Evolutionary conservation across 371 early-diverging fungal genomes (phyloP), one percentile per base, ranked within the genome.

Genomic region (Mucor indicus): DNA sequence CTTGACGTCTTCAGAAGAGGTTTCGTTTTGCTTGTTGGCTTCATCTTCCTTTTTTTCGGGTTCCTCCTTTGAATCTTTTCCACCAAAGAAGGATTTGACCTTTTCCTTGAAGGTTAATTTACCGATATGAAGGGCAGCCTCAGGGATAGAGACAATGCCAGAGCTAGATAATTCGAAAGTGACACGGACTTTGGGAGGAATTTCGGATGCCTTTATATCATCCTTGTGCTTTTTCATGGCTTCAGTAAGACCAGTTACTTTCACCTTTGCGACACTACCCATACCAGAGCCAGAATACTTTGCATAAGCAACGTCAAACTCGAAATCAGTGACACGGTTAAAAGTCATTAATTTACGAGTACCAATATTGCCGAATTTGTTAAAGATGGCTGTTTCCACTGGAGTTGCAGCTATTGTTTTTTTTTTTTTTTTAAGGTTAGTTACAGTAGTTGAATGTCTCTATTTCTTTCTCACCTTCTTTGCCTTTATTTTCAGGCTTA

Each of bases 311-410:
- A 93, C 64, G 41, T 77, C 77, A 53, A 93, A 86, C 4, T 78
- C 77, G 61, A 95, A 89, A 58, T 97, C 95, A 1, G 82, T 73
- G 11, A 58, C 58, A 23, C 93, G 85, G 60, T 88, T 86, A 60
- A 92, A 89, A 47, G 77, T 84, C 79, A 97, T 84, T 46, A 89
- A 73, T 55, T 93, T 94, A 40, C 89, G 89, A 3, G 85, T 77
- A 4, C 87, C 90, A 37, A 92, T 68, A 1, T 77, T 57, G 4
- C 85, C 77, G 35, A 80, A 85, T 23, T 83, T 80, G 36, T 60
- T 60, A 60, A 82, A 91, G 21, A 91, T 63, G n/a, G 71, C 61
- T 1, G 85, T 84, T 13, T 64, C 53, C 23, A 77, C 43, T n/a
- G 49, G 17, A 15, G 30, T 17, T 21, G 24, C 46, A 11, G 60